Evolutionary conservation across 257 asterid species (phyloP).

Genomic region (Lithospermum erythrorhizon): DNA sequence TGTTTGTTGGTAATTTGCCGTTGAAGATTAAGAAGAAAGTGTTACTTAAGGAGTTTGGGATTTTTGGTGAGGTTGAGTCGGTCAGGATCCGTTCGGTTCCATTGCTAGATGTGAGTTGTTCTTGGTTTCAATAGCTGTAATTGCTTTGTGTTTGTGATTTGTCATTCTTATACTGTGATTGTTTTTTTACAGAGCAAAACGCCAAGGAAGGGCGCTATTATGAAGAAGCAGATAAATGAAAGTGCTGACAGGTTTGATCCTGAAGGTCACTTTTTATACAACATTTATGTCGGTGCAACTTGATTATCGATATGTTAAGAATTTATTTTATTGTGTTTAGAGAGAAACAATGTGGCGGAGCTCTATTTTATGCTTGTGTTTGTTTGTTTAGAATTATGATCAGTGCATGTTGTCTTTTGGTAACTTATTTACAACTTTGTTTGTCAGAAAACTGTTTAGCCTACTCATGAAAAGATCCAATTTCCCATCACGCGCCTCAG

Average conservation of each 20-base stretch:
- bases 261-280: neutral
- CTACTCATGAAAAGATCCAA: no score
- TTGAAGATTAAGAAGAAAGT: constrained; percentile 73
- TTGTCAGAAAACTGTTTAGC: no score
- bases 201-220: constrained; percentile 82
- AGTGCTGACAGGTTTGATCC: constrained; percentile 53
- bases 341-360: neutral
- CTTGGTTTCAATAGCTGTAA: neutral
- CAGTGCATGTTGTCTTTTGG: no score
- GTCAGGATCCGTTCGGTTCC: constrained; percentile 91
- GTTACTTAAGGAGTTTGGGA: constrained; percentile 54
- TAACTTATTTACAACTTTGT: no score
- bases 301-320: neutral
- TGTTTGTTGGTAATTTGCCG: constrained; percentile 87
- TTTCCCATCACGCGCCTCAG: no score
- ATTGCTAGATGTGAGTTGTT: constrained; percentile 56
- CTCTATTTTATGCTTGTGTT: no score
- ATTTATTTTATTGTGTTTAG: neutral
- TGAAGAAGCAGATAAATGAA: constrained; percentile 66
- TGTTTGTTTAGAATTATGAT: no score
- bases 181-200: constrained; percentile 49
- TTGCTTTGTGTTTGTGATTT: neutral
- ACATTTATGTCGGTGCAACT: neutral
- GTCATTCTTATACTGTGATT: neutral
- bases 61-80: constrained; percentile 85